Conservation (phyloP, 495 filamentous ascomycete genomes). For the Evernia prunastri region DNA sequence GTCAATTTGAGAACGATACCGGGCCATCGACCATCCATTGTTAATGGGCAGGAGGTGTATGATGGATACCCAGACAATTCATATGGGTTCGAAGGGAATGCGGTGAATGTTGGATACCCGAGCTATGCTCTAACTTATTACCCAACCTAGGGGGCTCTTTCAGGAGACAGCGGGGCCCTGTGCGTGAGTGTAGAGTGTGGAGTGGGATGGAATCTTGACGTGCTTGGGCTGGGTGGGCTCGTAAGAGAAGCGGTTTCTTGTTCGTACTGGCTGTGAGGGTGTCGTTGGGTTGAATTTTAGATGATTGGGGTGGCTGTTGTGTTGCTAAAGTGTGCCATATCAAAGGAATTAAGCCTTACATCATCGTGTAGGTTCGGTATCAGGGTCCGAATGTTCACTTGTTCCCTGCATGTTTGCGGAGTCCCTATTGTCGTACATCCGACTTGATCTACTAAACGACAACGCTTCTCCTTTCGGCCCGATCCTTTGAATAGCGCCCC, state of each 20-base stretch:
- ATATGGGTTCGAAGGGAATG: not conserved
- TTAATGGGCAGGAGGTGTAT: not conserved
- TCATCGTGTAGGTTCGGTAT: not conserved
- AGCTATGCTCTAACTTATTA: not conserved
- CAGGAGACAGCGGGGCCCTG: not conserved
- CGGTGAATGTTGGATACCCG: slow-evolving; percentile 9
- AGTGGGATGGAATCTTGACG: not conserved
- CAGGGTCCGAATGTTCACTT: not conserved
- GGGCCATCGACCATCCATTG: not conserved
- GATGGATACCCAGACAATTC: not conserved
- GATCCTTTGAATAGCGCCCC: too few species aligned
- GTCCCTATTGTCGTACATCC: too few species aligned
- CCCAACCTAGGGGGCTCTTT: not conserved
- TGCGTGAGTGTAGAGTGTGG: not conserved
- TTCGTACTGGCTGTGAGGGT: not conserved
- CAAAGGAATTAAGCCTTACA: not conserved
- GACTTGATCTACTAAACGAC: too few species aligned
- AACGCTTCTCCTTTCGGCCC: not conserved
- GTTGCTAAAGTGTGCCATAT: not conserved
- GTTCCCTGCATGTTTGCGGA: not conserved
- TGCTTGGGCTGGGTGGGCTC: not conserved
- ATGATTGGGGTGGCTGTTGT: not conserved
- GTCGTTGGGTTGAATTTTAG: not conserved
- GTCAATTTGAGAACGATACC: slow-evolving; percentile 2
- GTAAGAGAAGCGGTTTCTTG: not conserved